Base-by-base conservation (phyloP, 2,329 filamentous ascomycete genomes). In the Cyphellophora europaea region DNA sequence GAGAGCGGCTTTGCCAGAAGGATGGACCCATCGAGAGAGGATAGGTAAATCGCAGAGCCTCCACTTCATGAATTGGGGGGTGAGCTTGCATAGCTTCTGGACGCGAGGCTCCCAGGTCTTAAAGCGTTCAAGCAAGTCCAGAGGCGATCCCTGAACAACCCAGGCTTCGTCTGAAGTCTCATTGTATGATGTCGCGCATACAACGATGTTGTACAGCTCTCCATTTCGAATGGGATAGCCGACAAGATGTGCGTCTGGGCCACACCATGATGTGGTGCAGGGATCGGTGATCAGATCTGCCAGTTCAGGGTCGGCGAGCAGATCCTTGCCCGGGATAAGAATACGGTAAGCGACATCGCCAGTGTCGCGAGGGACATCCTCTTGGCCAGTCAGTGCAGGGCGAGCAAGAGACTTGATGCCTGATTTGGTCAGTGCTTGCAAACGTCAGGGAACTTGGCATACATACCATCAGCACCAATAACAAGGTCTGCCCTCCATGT, bases 41-140 rank as follows among this genome's bases (percentile, higher is more conserved):
- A 67, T 64, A 40, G 65, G 65, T 49, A 78, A 71, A 38, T 72
- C 67, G 40, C 74, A 69, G 35, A 81, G 61, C 40, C 71, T 68
- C 77, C 77, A 80, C 55, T 80, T 76, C 52, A 71, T 75, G 16
- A 79, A 72, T 50, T 77, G 69, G 38, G 69, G 52, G 3, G 55
- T 54, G 21, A 59, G 53, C 11, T 46, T 51, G 35, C 49, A 54
- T 6, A 56, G 52, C 45, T 55, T 61, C 23, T 41, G 49, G 2
- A 62, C 52, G 15, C 53, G 48, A 0, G 56, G 49, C 27, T 61
- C 56, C 61, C 61, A 65, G 17, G 37, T 42, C 0, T 27, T 27
- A 37, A 63, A 65, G 8, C 57, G 53, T 5, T 45, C 41, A 17
- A 48, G 47, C 40, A 63, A 53, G 40, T 64, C 59, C 6, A 49